A percentile compares a stretch with the other conserved stretches of the same genome.
Evolutionary conservation across 768 basidiomycete genomes (phyloP).

Genomic region (Russula ochroleuca): DNA sequence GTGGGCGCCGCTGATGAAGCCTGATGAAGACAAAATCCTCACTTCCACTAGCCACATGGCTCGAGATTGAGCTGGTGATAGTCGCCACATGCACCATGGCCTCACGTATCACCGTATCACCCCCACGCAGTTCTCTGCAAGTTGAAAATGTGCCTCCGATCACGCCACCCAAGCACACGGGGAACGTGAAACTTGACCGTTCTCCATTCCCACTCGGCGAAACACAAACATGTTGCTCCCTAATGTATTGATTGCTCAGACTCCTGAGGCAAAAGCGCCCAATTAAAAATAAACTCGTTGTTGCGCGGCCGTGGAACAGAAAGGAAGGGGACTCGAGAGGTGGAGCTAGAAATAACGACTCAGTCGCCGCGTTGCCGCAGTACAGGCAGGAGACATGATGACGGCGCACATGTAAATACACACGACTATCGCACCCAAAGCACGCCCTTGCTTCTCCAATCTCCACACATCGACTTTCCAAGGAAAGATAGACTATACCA

Average conservation of each 20-base stretch:
- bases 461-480: neutral
- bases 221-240: neutral
- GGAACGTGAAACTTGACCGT: slow-evolving; percentile 6
- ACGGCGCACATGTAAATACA: neutral
- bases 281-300: neutral
- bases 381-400: neutral
- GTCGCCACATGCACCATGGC: neutral
- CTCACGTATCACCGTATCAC: neutral
- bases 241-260: neutral
- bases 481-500: neutral
- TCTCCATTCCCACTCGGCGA: neutral
- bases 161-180: neutral
- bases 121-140: neutral
- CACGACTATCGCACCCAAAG: slow-evolving; percentile 1
- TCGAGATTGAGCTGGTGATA: neutral
- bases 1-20: neutral
- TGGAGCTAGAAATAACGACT: neutral
- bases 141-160: neutral
- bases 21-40: neutral
- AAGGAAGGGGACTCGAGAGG: neutral
- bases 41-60: neutral
- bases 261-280: neutral
- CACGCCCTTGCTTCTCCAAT: neutral
- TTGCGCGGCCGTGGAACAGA: neutral
- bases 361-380: slow-evolving; percentile 14